Conservation (phyloP, 1,284 basidiomycete species). For the Omphalotus olearius region DNA sequence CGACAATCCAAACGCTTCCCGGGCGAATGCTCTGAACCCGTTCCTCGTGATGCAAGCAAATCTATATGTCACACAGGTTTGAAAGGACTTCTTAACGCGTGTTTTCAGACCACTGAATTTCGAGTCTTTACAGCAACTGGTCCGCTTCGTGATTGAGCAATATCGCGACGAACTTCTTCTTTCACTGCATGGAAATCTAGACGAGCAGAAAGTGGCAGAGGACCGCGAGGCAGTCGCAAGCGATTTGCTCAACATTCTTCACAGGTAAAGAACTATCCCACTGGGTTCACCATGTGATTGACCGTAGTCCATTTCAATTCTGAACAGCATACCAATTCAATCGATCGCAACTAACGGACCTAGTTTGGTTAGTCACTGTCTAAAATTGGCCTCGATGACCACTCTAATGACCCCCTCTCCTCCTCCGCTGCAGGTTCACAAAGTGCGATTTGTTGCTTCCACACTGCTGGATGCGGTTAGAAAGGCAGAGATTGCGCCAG, state of each 20-base stretch:
- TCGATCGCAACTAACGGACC: conserved; percentile 87
- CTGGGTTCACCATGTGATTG: background rate
- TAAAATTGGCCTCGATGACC: background rate
- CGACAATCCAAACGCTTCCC: conserved; percentile 80
- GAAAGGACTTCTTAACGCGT: conserved; percentile 15
- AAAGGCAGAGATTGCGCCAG: conserved; percentile 72
- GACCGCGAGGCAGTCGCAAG: conserved; percentile 74
- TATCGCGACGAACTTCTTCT: conserved; percentile 79
- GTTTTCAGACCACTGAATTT: conserved; percentile 7
- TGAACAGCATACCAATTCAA: conserved; percentile 77
- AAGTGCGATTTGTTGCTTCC: conserved; percentile 86
- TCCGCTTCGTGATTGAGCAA: conserved; percentile 85
- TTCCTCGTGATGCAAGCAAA: conserved; percentile 89
- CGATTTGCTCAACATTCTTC: conserved; percentile 78
- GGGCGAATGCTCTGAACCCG: conserved; percentile 78
- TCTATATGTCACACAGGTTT: conserved; percentile 81
- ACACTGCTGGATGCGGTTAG: conserved; percentile 83
- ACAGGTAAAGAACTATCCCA: conserved; percentile 44
- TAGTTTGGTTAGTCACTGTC: conserved; percentile 51
- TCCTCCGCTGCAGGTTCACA: conserved; percentile 54
- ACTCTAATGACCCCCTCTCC: background rate
- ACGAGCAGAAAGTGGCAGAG: conserved; percentile 62
- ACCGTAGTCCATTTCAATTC: background rate
- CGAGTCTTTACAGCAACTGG: conserved; percentile 65
- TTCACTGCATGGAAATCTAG: conserved; percentile 58